phyloP scores from a whole-genome alignment of 805 yeast genomes.

The Yamadazyma nakazawae region DNA sequence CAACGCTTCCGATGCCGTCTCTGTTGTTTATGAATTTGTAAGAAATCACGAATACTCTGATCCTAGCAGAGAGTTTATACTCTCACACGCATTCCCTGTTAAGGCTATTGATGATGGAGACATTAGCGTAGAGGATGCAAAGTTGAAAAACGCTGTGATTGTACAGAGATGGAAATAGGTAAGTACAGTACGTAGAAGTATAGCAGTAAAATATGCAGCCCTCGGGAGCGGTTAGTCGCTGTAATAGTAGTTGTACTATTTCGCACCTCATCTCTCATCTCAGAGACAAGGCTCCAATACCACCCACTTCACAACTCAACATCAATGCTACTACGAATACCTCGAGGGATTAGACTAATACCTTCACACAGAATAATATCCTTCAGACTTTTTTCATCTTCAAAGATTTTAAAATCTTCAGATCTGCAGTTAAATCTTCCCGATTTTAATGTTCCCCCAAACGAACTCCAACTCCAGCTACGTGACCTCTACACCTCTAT shows the following conservation, averaged over 20 bases:
- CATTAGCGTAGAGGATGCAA: conserved; percentile 66
- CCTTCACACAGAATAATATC: not conserved
- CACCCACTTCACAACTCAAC: not conserved
- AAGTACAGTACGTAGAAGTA: no score
- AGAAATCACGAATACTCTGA: conserved; percentile 42
- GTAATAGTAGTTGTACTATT: not conserved
- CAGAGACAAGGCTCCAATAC: not conserved
- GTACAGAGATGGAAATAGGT: conserved; percentile 72
- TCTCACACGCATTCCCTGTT: conserved; percentile 82
- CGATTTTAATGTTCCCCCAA: not conserved
- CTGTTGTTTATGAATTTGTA: conserved; percentile 67
- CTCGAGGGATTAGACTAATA: not conserved
- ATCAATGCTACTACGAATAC: not conserved
- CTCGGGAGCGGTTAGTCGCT: conserved; percentile 12
- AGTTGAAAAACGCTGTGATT: conserved; percentile 77
- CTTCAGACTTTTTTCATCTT: not conserved
- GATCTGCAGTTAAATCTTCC: not conserved
- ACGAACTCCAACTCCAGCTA: not conserved
- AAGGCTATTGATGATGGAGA: conserved; percentile 59
- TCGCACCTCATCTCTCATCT: conserved; percentile 5
- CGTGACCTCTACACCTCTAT: not conserved
- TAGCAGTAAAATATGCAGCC: not conserved
- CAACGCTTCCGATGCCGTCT: conserved; percentile 61
- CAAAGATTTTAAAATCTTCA: not conserved
- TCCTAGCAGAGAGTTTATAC: conserved; percentile 51